Evolutionary conservation across 2,329 filamentous ascomycete species (phyloP), one percentile per base, ranked within the genome.

Genomic region (Aspergillus neoniger): DNA sequence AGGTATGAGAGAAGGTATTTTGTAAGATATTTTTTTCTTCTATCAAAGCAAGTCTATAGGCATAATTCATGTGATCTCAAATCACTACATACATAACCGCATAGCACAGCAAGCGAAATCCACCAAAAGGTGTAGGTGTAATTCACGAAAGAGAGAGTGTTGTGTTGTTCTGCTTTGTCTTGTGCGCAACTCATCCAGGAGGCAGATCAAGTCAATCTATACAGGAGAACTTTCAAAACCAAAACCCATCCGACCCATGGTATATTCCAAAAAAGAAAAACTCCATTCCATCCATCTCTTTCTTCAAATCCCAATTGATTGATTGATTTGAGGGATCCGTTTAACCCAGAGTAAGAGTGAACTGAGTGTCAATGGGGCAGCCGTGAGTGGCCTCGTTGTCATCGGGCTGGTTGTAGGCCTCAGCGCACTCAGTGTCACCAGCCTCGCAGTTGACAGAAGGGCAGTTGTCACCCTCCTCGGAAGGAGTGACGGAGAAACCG

Each of bases 341-440:
- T 44, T 44, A 44, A 19, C 76, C 77, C 55, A 79, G 68, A 57
- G 63, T 69, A 54, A 79, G 59, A 21, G 64, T 62, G 57, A 79
- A 71, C 55, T 68, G 66, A 53, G 74, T 71, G 60, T 69, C 50
- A 58, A 73, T 69, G 48, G 73, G 69, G 69, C 77, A 79, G 58
- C 75, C 74, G 63, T 78, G 74, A 49, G 77, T 79, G 41, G 77
- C 77, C 41, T 74, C 69, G 69, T 79, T 69, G 67, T 79, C 77
- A 28, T 70, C 67, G 15, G 76, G 76, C 62, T 73, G 58, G 66
- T 77, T 71, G 67, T 79, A 79, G 50, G 75, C 77, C 55, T 72
- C 72, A 17, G 71, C 66, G 65, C 77, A 79, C 19, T 65, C 61
- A 21, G 55, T 28, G 51, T 76, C 75, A 41, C 76, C 76, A 21